Evolutionary conservation across 345 rosid genomes (phyloP).

Genomic region (Lagerstroemia speciosa): DNA sequence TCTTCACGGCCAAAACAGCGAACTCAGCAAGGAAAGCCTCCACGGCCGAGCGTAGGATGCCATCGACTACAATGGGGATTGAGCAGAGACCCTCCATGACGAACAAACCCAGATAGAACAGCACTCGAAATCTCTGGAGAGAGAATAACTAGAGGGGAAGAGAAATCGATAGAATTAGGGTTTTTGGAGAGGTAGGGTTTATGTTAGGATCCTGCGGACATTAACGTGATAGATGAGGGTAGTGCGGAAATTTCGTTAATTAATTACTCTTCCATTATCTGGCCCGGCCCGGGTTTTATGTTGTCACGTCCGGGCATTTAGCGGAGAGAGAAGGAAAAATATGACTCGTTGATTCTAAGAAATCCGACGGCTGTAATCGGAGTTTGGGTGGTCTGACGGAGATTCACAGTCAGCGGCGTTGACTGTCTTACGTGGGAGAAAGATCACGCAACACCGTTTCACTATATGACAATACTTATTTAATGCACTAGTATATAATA

Average conservation of each 20-base stretch:
- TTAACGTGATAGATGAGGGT: background rate
- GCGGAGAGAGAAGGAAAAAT: too few species aligned
- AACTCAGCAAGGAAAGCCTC: slow-evolving; percentile 27
- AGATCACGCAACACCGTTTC: too few species aligned
- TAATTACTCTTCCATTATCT: too few species aligned
- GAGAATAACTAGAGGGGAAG: background rate
- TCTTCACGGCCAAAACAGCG: slow-evolving; percentile 25
- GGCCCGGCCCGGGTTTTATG: too few species aligned
- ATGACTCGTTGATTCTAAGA: too few species aligned
- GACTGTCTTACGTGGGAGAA: too few species aligned
- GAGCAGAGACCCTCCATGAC: slow-evolving; percentile 17
- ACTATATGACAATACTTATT: too few species aligned
- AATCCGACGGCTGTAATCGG: too few species aligned
- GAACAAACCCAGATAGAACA: background rate
- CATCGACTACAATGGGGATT: slow-evolving; percentile 12
- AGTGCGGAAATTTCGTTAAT: background rate
- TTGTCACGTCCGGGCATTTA: too few species aligned
- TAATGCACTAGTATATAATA: too few species aligned
- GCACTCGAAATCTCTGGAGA: background rate
- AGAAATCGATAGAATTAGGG: slow-evolving; percentile 13
- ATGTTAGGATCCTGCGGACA: slow-evolving; percentile 20
- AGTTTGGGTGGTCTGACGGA: too few species aligned
- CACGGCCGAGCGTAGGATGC: slow-evolving; percentile 16
- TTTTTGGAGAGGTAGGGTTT: slow-evolving; percentile 18
- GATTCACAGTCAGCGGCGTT: too few species aligned